phyloP scores from a whole-genome alignment of 441 rosid species.

The Rhodomyrtus psidioides region DNA sequence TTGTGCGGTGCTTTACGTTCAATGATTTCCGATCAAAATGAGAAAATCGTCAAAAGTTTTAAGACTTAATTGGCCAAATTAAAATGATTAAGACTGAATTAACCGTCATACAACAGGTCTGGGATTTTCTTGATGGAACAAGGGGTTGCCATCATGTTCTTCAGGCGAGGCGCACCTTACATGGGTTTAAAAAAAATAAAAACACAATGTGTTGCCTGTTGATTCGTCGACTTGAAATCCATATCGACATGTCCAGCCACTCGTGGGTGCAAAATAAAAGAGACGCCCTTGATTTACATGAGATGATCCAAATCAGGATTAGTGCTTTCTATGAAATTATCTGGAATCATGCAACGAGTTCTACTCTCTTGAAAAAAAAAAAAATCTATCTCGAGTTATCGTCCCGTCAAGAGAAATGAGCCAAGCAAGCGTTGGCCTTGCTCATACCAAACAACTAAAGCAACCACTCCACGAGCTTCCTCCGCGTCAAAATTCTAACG shows the following conservation, averaged over 20 bases:
- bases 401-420: background rate
- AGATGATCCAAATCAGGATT: background rate
- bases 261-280: background rate
- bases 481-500: background rate
- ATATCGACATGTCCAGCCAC: background rate
- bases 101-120: fast-evolving
- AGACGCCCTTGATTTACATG: fast-evolving
- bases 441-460: background rate
- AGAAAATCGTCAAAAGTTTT: fast-evolving
- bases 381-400: background rate
- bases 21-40: background rate
- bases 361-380: background rate
- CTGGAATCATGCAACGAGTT: background rate
- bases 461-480: background rate
- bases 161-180: background rate
- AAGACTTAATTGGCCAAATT: background rate
- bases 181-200: fast-evolving
- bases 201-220: background rate
- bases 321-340: background rate
- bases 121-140: background rate
- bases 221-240: background rate
- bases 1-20: background rate
- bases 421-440: background rate
- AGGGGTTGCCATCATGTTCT: background rate
- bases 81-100: fast-evolving